phyloP scores from a whole-genome alignment of 192 early-diverging fungal species.

The Borealophlyctis nickersoniae region DNA sequence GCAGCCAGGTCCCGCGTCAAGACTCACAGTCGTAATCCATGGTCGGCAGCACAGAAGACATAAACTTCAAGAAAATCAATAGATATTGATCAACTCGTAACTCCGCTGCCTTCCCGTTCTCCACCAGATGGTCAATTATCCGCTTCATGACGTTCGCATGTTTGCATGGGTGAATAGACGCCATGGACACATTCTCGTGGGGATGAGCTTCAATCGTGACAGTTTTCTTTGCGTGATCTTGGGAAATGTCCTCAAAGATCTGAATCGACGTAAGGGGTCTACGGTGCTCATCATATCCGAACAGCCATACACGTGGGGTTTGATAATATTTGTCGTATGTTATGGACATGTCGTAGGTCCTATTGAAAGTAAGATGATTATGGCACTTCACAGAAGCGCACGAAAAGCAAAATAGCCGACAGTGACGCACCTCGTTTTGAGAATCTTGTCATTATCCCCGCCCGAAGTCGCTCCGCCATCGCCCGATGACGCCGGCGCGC shows the following conservation, averaged over 20 bases:
- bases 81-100: conserved; percentile 93
- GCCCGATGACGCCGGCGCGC: neutral
- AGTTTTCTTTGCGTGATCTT: conserved; percentile 99
- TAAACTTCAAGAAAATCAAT: conserved; percentile 96
- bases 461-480: neutral
- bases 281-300: conserved; percentile 91
- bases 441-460: conserved; percentile 38
- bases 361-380: conserved; percentile 10
- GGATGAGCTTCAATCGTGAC: conserved; percentile 97
- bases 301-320: conserved; percentile 95
- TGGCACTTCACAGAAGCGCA: neutral
- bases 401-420: neutral
- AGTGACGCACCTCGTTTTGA: conserved; percentile 44
- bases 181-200: conserved; percentile 79
- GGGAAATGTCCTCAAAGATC: conserved; percentile 96
- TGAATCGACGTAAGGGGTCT: conserved; percentile 81
- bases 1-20: neutral
- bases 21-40: conserved; percentile 92
- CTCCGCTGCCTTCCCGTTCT: conserved; percentile 54
- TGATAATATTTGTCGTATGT: conserved; percentile 99
- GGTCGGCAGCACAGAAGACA: conserved; percentile 92
- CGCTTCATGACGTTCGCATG: conserved; percentile 98
- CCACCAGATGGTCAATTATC: conserved; percentile 80
- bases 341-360: conserved; percentile 98
- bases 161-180: conserved; percentile 97